Base-by-base conservation (phyloP, 208 protist species). In the Histomonas meleagridis region DNA sequence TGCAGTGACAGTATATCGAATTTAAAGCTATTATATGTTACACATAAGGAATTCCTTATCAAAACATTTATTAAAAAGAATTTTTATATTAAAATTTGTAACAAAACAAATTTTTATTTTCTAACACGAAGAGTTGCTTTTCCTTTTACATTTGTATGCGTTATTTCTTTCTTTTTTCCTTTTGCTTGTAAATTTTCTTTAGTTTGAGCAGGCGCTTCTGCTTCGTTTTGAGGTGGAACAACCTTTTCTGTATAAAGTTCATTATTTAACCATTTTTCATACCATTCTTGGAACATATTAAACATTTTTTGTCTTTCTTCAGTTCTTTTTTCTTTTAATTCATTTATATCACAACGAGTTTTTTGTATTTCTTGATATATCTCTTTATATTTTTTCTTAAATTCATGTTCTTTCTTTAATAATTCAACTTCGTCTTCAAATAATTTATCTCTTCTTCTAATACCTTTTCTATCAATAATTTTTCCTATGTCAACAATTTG, bases 181-280 rank as follows among this genome's bases (percentile, higher is more conserved):
- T 55, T 86, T 32, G n/a, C 43, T 38, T 40, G 26, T 4, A 35
- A 32, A 26, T 40, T 38, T 26, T 86, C 76, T 55, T 86, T 86
- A 55, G 46, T 46, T 38, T 32, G 32, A 12, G 7, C 23, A n/a
- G 3, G n/a, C 43, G 32, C 23, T 38, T 86, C 76, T 18, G 46
- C 46, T 9, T 55, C 76, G 32, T 86, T 55, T 18, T 86, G 43
- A 16, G 76, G 76, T 7, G 76, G 76, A 51, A 86, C 40, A 86
- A 86, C 28, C 55, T 43, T 43, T 49, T 86, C 76, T 38, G 76
- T 86, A 35, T 86, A 86, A 0, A 86, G 38, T 48, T 86, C 76
- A n/a, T 86, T 86, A 38, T 86, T 55, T 5, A 43, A 5, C 76
- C 76, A 86, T 38, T 86, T 86, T 5, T 55, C 55, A 26, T 55